Evolutionary conservation across 495 filamentous ascomycete species (phyloP).

Genomic region (Penicillium tannophilum): DNA sequence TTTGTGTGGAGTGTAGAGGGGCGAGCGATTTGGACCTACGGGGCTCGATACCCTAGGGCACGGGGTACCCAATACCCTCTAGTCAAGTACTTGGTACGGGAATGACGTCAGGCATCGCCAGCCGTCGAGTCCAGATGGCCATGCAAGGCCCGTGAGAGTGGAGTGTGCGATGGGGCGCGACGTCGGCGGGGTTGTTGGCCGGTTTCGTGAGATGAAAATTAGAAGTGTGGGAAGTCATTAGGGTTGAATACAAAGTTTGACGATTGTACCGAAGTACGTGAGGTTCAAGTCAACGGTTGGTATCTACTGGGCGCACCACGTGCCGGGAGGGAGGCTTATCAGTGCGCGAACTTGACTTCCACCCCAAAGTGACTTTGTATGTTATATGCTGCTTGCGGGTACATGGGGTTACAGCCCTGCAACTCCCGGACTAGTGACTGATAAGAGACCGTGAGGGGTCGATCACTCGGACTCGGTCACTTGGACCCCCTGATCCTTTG

Average conservation of each 20-base stretch:
- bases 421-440: neutral
- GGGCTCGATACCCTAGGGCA: neutral
- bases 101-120: slow-evolving; percentile 4
- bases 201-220: neutral
- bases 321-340: slow-evolving; percentile 23
- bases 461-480: slow-evolving; percentile 1
- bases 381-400: neutral
- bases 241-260: neutral
- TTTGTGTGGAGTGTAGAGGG: neutral
- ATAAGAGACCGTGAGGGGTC: slow-evolving; percentile 13
- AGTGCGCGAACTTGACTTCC: slow-evolving; percentile 4
- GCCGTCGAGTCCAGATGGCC: neutral
- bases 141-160: slow-evolving; percentile 3
- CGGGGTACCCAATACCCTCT: neutral
- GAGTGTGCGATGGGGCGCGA: neutral
- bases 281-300: neutral
- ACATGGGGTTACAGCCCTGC: slow-evolving; percentile 13
- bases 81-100: neutral
- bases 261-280: neutral
- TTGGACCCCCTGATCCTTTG: neutral
- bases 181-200: neutral
- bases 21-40: neutral
- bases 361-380: neutral
- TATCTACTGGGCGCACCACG: slow-evolving; percentile 12
- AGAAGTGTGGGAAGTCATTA: neutral